Percentiles rank a stretch among this genome's conserved stretches.
Conservation (phyloP, 768 basidiomycete genomes). For the Lepiota venenata region DNA sequence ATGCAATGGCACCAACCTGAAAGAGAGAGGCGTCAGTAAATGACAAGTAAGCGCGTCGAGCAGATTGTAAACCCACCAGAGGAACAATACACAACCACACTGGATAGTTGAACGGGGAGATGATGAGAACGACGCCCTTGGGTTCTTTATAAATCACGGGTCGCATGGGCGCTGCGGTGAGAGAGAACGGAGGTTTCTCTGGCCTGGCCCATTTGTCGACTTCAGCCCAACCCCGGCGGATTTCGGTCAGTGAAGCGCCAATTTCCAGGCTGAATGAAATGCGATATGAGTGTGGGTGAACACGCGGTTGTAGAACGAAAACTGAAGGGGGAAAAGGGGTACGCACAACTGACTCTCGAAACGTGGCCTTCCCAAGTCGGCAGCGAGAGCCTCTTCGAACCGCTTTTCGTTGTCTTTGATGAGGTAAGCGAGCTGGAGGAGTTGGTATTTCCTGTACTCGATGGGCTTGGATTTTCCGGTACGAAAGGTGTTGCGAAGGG, state of each 20-base stretch:
- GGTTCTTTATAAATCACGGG: constrained; percentile 72
- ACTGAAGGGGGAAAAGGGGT: neutral
- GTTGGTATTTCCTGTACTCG: constrained; percentile 68
- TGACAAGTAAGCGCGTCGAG: neutral
- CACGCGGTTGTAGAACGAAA: neutral
- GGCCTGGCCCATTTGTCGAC: constrained; percentile 77
- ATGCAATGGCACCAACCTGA: constrained; percentile 69
- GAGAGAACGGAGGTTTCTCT: constrained; percentile 48
- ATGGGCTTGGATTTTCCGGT: constrained; percentile 66
- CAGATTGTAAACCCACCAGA: constrained; percentile 38
- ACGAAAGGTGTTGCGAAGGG: constrained; percentile 54
- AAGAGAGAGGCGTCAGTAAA: neutral
- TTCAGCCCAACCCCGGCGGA: constrained; percentile 49
- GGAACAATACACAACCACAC: constrained; percentile 56
- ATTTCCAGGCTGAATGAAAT: constrained; percentile 54
- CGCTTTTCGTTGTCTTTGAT: constrained; percentile 66
- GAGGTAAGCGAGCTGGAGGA: constrained; percentile 71
- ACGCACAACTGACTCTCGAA: constrained; percentile 54
- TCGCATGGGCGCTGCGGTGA: constrained; percentile 56
- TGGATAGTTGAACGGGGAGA: constrained; percentile 77
- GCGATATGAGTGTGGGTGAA: neutral
- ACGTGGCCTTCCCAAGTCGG: constrained; percentile 62
- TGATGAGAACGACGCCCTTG: constrained; percentile 71
- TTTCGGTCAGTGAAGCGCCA: constrained; percentile 45
- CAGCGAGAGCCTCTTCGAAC: constrained; percentile 53